Percentiles rank a stretch among this genome's conserved stretches.
Conservation (phyloP, 345 rosid genomes). For the Triadica sebifera region DNA sequence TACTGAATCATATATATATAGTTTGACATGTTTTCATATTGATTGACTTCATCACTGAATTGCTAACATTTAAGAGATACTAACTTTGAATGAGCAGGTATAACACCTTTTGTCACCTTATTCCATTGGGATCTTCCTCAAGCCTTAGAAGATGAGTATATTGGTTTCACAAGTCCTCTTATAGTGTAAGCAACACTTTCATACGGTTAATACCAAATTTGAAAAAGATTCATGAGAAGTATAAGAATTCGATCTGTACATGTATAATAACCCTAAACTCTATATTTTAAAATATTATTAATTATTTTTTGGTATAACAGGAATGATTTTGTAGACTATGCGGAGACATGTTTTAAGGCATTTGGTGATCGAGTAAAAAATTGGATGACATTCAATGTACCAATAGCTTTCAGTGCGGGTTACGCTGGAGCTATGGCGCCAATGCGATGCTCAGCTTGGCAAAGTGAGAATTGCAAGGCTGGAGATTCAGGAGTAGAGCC, state of each 20-base stretch:
- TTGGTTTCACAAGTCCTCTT: not conserved
- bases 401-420: slow-evolving; percentile 8
- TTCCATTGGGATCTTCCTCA: slow-evolving; percentile 2
- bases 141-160: not conserved
- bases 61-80: no score
- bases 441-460: slow-evolving; percentile 24
- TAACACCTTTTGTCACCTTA: not conserved
- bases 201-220: not conserved
- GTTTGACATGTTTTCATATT: no score
- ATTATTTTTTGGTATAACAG: slow-evolving; percentile 29
- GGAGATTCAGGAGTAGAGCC: slow-evolving; percentile 41
- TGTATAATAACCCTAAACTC: no score
- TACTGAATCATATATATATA: no score
- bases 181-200: slow-evolving; percentile 6
- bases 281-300: no score
- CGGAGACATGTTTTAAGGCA: slow-evolving; percentile 42
- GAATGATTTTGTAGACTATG: slow-evolving; percentile 37
- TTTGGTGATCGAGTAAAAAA: slow-evolving; percentile 41
- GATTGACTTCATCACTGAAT: no score
- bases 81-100: not conserved
- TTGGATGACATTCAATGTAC: slow-evolving; percentile 41
- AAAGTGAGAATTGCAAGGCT: not conserved
- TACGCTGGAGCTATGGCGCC: slow-evolving; percentile 26
- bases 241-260: no score
- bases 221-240: no score